Percentiles rank a stretch among this genome's conserved stretches.
phyloP scores from a whole-genome alignment of 2,329 filamentous ascomycete genomes.

The Fusarium pseudocircinatum region DNA sequence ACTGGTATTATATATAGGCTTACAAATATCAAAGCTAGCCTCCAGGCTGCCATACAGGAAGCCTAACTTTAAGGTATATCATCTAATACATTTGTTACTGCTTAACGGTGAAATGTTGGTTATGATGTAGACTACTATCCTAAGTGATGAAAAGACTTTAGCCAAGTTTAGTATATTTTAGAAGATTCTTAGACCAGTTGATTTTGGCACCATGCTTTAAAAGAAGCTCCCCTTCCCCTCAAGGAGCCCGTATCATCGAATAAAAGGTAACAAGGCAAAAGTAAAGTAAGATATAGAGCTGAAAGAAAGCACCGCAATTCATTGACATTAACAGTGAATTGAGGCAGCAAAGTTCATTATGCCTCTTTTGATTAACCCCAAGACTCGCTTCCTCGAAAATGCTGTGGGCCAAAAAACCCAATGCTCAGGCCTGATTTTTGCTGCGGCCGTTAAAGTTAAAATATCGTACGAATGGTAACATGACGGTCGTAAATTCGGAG shows the following conservation, averaged over 20 bases:
- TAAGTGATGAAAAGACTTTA: not conserved
- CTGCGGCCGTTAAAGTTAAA: conserved; percentile 19
- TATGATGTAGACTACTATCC: not conserved
- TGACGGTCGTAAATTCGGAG: conserved; percentile 1
- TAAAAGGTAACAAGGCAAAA: not conserved
- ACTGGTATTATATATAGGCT: too few relatives aligned
- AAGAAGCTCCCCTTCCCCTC: too few relatives aligned
- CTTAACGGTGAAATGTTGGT: too few relatives aligned
- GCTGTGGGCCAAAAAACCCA: not conserved
- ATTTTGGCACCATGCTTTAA: not conserved
- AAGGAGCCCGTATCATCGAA: not conserved
- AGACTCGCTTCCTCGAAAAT: conserved; percentile 6
- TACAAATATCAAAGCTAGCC: too few relatives aligned
- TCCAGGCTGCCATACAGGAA: too few relatives aligned
- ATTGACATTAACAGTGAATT: not conserved
- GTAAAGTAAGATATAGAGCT: not conserved
- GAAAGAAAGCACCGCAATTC: not conserved
- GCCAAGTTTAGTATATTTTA: not conserved
- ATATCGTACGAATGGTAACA: not conserved
- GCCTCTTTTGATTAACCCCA: not conserved
- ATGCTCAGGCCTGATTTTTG: conserved; percentile 19
- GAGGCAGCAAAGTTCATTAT: not conserved
- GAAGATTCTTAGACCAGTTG: not conserved
- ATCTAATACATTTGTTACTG: not conserved
- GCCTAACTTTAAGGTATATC: too few relatives aligned